Evolutionary conservation across 495 filamentous ascomycete species (phyloP).

Genomic region (Clohesyomyces aquaticus): DNA sequence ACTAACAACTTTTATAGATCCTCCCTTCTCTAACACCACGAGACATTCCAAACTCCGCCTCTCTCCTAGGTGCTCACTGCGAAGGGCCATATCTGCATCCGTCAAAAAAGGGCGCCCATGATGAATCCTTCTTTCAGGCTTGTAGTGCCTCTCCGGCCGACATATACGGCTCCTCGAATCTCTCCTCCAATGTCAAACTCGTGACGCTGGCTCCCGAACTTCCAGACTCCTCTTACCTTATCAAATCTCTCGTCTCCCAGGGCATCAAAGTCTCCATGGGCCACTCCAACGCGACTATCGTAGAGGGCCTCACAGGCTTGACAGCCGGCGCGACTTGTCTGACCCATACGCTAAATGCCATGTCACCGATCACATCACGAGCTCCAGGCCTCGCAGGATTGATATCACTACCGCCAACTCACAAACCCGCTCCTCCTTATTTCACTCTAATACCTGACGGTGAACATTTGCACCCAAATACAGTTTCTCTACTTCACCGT

Average conservation of each 20-base stretch:
- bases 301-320: conserved; percentile 43
- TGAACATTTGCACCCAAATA: conserved; percentile 64
- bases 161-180: conserved; percentile 43
- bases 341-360: conserved; percentile 51
- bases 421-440: conserved; percentile 52
- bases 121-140: conserved; percentile 45
- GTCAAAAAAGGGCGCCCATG: conserved; percentile 50
- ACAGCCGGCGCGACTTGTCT: conserved; percentile 47
- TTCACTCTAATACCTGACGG: conserved; percentile 67
- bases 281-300: conserved; percentile 46
- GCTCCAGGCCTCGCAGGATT: conserved; percentile 47
- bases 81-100: conserved; percentile 51
- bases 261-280: conserved; percentile 48
- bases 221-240: conserved; percentile 37
- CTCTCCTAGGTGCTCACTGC: conserved; percentile 48
- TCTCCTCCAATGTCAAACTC: conserved; percentile 44
- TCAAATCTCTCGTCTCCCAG: conserved; percentile 37
- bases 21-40: conserved; percentile 46
- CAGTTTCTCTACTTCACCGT: conserved; percentile 63
- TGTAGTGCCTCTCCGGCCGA: conserved; percentile 32
- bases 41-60: conserved; percentile 39
- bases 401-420: conserved; percentile 33
- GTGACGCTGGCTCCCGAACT: conserved; percentile 49
- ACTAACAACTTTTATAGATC: conserved; percentile 41
- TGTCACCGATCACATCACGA: conserved; percentile 47